These are phyloP conservation scores for Mycena filopes DNA, from an alignment of 768 basidiomycete species.

Conservation along the genomic window DNA sequence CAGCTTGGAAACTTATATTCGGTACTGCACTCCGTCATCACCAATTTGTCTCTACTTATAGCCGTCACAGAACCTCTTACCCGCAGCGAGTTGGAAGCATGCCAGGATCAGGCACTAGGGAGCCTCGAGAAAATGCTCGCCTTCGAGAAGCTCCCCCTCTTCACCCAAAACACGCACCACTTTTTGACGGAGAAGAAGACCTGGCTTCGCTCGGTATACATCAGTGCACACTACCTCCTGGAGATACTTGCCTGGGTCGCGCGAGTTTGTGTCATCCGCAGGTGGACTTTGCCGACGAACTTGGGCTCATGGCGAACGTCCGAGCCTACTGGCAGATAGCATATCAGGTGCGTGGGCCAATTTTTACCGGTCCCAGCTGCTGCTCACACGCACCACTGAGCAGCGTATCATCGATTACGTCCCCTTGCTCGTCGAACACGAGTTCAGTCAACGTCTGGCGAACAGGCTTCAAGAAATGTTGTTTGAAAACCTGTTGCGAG, in stretches of 20 bases:
- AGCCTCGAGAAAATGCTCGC: constrained; percentile 23
- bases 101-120: constrained; percentile 34
- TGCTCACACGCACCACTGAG: not conserved
- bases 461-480: constrained; percentile 44
- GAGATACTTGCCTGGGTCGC: not conserved
- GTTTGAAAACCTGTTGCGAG: constrained; percentile 29
- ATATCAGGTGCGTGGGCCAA: constrained; percentile 50
- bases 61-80: constrained; percentile 40
- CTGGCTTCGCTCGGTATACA: constrained; percentile 19
- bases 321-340: constrained; percentile 59
- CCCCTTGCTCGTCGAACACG: constrained; percentile 55
- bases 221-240: not conserved
- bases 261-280: not conserved
- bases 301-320: constrained; percentile 57
- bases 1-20: constrained; percentile 38
- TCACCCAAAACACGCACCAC: constrained; percentile 31
- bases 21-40: constrained; percentile 34
- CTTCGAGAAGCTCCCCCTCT: constrained; percentile 20
- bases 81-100: constrained; percentile 39
- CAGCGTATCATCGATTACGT: constrained; percentile 61
- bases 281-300: constrained; percentile 42
- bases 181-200: constrained; percentile 3
- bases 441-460: constrained; percentile 49
- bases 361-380: not conserved
- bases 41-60: not conserved